These are phyloP conservation scores for bread wheat (Triticum aestivum) DNA, from an alignment of 176 grass and related monocot species.

Conservation along the genomic window DNA sequence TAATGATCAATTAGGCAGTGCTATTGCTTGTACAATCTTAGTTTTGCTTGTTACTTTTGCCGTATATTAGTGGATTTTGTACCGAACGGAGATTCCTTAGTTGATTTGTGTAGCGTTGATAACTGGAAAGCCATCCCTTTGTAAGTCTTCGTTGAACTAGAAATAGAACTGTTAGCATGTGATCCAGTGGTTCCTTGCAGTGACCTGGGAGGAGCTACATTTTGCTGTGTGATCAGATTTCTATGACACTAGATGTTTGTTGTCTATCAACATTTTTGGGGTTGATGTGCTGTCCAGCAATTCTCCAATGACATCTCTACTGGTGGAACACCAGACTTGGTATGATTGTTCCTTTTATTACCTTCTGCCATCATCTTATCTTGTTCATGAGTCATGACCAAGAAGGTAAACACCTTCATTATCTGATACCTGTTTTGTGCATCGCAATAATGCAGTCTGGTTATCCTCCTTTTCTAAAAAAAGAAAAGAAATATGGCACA, in stretches of 20 bases:
- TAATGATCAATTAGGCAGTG: slow-evolving; percentile 23
- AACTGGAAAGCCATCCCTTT: slow-evolving; percentile 17
- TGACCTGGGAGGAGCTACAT: background rate
- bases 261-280: background rate
- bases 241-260: background rate
- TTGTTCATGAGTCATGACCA: background rate
- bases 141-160: background rate
- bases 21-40: slow-evolving; percentile 44
- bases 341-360: background rate
- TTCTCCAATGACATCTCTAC: background rate
- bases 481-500: too few relatives aligned
- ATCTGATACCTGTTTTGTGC: too few relatives aligned
- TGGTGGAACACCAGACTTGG: too few relatives aligned
- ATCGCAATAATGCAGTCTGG: too few relatives aligned
- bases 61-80: slow-evolving; percentile 33
- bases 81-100: slow-evolving; percentile 28
- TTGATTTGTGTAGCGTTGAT: slow-evolving; percentile 21
- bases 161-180: slow-evolving; percentile 8
- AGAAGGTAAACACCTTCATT: background rate
- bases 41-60: slow-evolving; percentile 23
- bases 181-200: background rate
- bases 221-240: background rate
- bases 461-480: too few relatives aligned
- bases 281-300: background rate
- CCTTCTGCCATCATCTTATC: background rate